A percentile compares a stretch with the other conserved stretches of the same genome.
These are phyloP conservation scores for Candida schatavii DNA, from an alignment of 805 yeast genomes.

Conservation along the genomic window DNA sequence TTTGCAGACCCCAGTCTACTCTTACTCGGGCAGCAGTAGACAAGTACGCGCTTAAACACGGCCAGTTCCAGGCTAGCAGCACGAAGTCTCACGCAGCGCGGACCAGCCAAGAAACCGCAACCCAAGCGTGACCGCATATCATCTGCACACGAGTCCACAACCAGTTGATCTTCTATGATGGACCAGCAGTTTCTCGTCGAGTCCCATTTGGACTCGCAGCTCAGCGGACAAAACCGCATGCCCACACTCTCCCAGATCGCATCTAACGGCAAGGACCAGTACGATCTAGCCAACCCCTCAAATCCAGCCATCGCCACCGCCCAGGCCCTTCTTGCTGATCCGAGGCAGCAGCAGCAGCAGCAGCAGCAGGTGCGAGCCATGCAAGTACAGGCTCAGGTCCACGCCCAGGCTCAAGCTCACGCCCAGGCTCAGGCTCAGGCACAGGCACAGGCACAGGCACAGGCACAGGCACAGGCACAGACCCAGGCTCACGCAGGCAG, in stretches of 20 bases:
- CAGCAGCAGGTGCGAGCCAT: constrained; percentile 10
- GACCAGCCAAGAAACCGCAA: too few relatives aligned
- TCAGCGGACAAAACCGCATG: constrained; percentile 9
- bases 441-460: constrained; percentile 1
- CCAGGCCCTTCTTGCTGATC: constrained; percentile 14
- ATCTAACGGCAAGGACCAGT: constrained; percentile 4
- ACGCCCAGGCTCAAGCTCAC: background rate
- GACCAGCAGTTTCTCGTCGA: constrained; percentile 18
- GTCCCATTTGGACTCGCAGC: constrained; percentile 15
- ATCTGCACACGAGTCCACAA: background rate
- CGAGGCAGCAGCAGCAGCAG: constrained; percentile 8
- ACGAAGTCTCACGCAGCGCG: too few relatives aligned
- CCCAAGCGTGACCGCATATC: background rate
- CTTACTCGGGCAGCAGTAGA: too few relatives aligned
- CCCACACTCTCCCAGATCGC: constrained; percentile 5
- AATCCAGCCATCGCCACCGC: constrained; percentile 15
- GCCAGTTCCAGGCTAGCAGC: too few relatives aligned
- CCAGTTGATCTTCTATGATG: too few relatives aligned
- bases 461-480: background rate
- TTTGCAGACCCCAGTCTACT: too few relatives aligned
- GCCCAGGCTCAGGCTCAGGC: constrained; percentile 4
- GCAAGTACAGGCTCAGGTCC: constrained; percentile 9
- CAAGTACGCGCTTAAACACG: too few relatives aligned
- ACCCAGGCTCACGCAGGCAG: background rate
- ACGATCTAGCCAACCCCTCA: constrained; percentile 12